A percentile compares a stretch with the other conserved stretches of the same genome.
Conservation (phyloP, 805 yeast genomes). For the Candida orba region DNA sequence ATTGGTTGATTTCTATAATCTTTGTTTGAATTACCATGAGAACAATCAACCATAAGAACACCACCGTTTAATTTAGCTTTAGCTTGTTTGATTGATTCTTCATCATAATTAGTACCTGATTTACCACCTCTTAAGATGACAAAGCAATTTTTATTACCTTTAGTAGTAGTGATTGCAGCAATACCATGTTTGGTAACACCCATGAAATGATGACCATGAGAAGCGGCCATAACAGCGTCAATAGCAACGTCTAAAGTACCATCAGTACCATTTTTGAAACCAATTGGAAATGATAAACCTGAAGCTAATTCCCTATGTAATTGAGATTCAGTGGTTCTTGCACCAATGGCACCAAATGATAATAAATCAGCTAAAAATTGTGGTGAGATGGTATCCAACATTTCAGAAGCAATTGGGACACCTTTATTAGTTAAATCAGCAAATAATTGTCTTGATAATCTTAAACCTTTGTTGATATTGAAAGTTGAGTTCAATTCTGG, state of each 20-base stretch:
- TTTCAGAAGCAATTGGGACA: slow-evolving; percentile 92
- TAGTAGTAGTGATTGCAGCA: slow-evolving; percentile 93
- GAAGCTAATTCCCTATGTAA: slow-evolving; percentile 96
- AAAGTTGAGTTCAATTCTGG: slow-evolving; percentile 90
- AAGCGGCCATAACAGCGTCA: slow-evolving; percentile 90
- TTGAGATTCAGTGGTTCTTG: slow-evolving; percentile 98
- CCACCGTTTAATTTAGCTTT: slow-evolving; percentile 50
- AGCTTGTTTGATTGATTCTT: slow-evolving; percentile 66
- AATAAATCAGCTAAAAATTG: slow-evolving; percentile 88
- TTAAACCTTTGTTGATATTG: slow-evolving; percentile 91
- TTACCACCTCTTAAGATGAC: slow-evolving; percentile 95
- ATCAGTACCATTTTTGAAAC: slow-evolving; percentile 98
- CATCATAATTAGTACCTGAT: slow-evolving; percentile 88
- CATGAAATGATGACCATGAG: slow-evolving; percentile 90
- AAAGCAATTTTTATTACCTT: slow-evolving; percentile 92
- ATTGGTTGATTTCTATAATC: slow-evolving; percentile 93
- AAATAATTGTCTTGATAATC: slow-evolving; percentile 79
- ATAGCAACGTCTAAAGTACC: slow-evolving; percentile 89
- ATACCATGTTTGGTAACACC: slow-evolving; percentile 96
- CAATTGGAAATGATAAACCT: slow-evolving; percentile 97
- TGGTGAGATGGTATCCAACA: slow-evolving; percentile 97
- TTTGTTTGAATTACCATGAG: slow-evolving; percentile 94
- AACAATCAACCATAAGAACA: slow-evolving; percentile 89
- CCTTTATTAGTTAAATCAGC: slow-evolving; percentile 72
- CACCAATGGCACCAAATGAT: slow-evolving; percentile 97